Percentiles rank a stretch among this genome's conserved stretches.
phyloP scores from a whole-genome alignment of 495 filamentous ascomycete genomes.

The Hypoxylon crocopeplum region DNA sequence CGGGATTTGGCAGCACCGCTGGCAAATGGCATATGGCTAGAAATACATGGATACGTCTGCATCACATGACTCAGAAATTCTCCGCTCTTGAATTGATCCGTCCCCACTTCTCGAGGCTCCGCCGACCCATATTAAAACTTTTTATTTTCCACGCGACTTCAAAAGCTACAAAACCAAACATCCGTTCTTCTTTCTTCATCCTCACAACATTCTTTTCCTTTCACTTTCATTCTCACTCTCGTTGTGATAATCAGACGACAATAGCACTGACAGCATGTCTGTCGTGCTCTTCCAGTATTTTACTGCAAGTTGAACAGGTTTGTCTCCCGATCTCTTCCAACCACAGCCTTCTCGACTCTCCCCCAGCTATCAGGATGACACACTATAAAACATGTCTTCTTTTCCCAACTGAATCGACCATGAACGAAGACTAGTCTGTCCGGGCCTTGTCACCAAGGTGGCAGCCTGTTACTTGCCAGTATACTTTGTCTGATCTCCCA shows the following conservation, averaged over 20 bases:
- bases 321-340: not conserved
- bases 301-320: slow-evolving; percentile 2
- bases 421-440: slow-evolving; percentile 77
- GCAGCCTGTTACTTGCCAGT: slow-evolving; percentile 98
- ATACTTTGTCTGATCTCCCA: slow-evolving; percentile 80
- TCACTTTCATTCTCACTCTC: slow-evolving; percentile 21
- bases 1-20: slow-evolving; percentile 9
- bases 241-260: too few relatives aligned
- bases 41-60: too few relatives aligned
- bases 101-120: slow-evolving; percentile 7
- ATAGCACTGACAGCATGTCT: too few relatives aligned
- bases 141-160: slow-evolving; percentile 42
- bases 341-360: slow-evolving; percentile 5
- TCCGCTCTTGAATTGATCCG: slow-evolving; percentile 17
- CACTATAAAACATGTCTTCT: slow-evolving; percentile 76
- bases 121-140: slow-evolving; percentile 29
- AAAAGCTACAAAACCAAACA: slow-evolving; percentile 16
- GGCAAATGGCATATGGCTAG: slow-evolving; percentile 15
- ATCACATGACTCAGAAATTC: too few relatives aligned
- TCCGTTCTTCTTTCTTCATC: slow-evolving; percentile 29
- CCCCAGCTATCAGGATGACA: slow-evolving; percentile 79
- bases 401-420: slow-evolving; percentile 93
- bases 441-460: slow-evolving; percentile 69
- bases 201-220: slow-evolving; percentile 3
- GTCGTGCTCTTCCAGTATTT: too few relatives aligned